Evolutionary conservation across 192 early-diverging fungal species (phyloP), one percentile per base, ranked within the genome.

Genomic region (Backusella morwellensis): DNA sequence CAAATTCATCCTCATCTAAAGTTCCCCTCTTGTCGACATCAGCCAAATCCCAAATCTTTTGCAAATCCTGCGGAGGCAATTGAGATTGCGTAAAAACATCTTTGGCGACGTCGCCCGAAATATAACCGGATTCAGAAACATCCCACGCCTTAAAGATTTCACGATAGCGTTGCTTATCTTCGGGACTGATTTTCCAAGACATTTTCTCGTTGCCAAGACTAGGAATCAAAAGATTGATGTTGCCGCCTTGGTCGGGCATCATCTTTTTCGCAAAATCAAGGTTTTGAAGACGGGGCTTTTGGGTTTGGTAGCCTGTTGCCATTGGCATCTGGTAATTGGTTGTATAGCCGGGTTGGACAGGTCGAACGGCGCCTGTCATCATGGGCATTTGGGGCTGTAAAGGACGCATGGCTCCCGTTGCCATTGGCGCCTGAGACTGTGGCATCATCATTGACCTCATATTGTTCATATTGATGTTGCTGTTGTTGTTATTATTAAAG

Each of bases 1-100:
- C 92, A 81, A 99, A 99, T 82, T 99, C 97, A 83, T 97, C 95
- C 17, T 88, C 79, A 78, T 98, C 96, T 67, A 99, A 89, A 73
- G 95, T 96, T 73, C 96, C 97, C 68, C 87, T 84, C 59, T 92
- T 91, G 72, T 94, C 91, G 8, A 89, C 89, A 86, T 95, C 95
- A n/a, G 93, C 90, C 6, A 95, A 84, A 68, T 76, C 86, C 90
- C 90, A 91, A 35, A 91, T 82, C 50, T 83, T 79, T 74, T 86
- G 86, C 77, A 91, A 80, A 50, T 87, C 88, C 21, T 76, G 67
- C 41, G 87, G 83, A 21, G 82, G 44, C 42, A 91, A 68, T 3
- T 85, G 85, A 0, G 87, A 87, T 59, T 91, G 90, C 17, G 85
- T 83, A 76, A 91, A 91, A 32, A 91, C 86, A 26, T 90, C 85